Base-by-base conservation (phyloP, 2,329 filamentous ascomycete genomes). In the Calonectria fujianensis region DNA sequence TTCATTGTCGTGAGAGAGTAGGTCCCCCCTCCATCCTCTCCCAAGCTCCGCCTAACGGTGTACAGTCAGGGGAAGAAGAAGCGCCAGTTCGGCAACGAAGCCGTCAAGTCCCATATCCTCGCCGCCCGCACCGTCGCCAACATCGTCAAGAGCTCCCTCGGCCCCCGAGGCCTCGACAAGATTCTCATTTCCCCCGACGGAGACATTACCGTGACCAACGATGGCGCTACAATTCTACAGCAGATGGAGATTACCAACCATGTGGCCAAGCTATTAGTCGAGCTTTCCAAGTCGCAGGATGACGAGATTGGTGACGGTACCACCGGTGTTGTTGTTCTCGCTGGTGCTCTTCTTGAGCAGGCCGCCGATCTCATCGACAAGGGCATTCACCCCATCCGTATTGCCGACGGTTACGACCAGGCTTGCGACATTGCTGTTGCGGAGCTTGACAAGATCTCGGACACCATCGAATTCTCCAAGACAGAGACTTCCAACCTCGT, bases 201-300 rank as follows among this genome's bases (percentile, higher is more conserved):
- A 85, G 97, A 99, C 87, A 99, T 99, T 85, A 99, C 97, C 76
- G 96, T 99, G 76, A 99, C 97, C 80, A 99, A 99, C 89, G 97
- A 99, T 88, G 97, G 97, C 82, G 97, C 97, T 70, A 99, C 97
- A 59, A 99, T 99, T 82, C 90, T 99, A 80, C 94, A 95, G 82
- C 96, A 98, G 91, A 99, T 99, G 97, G 97, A 99, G 89, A 96
- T 99, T 81, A 95, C 95, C 80, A 98, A 99, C 90, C 96, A 98
- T 86, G 96, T 99, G 76, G 97, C 97, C 76, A 98, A 98, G 89
- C 91, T 99, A 67, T 89, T 99, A 74, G 97, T 99, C 65, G 96
- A 98, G 85, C 93, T 99, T 51, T 98, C 97, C 78, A 98, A 98
- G 89, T 98, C 97, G 50, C 97, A 99, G 86, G 97, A 99, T 83